Percentiles rank a stretch among this genome's conserved stretches.
Conservation (phyloP, 1,284 basidiomycete species). For the Chalciporus sp. region DNA sequence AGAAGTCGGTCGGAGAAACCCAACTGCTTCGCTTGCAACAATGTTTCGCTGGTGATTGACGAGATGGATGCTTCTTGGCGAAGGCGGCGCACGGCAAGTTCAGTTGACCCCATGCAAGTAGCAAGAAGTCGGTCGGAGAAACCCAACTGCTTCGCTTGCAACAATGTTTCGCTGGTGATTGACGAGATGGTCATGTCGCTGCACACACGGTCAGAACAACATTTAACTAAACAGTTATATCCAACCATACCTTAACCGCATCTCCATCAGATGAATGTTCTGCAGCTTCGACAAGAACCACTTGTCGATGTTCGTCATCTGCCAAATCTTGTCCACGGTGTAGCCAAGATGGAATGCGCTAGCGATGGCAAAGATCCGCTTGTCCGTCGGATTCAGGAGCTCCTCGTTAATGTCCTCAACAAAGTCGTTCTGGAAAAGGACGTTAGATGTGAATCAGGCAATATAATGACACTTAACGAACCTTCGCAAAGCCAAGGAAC, state of each 20-base stretch:
- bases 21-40: slow-evolving; percentile 90
- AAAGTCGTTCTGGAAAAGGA: slow-evolving; percentile 66
- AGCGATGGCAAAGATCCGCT: slow-evolving; percentile 90
- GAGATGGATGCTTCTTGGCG: slow-evolving; percentile 84
- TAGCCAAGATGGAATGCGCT: slow-evolving; percentile 89
- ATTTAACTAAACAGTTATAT: background rate
- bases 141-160: slow-evolving; percentile 91
- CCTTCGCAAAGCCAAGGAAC: slow-evolving; percentile 91
- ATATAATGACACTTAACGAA: slow-evolving; percentile 33
- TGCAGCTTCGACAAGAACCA: slow-evolving; percentile 96
- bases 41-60: slow-evolving; percentile 63
- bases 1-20: slow-evolving; percentile 96
- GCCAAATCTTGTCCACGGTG: slow-evolving; percentile 93
- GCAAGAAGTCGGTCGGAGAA: slow-evolving; percentile 96
- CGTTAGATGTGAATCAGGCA: background rate
- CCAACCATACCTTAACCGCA: slow-evolving; percentile 62
- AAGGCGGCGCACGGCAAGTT: slow-evolving; percentile 84
- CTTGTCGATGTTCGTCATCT: slow-evolving; percentile 96
- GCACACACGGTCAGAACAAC: slow-evolving; percentile 8
- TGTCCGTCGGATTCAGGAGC: slow-evolving; percentile 86
- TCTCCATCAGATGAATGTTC: slow-evolving; percentile 82
- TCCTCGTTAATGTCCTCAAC: slow-evolving; percentile 88
- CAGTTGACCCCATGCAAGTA: slow-evolving; percentile 78
- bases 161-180: slow-evolving; percentile 69
- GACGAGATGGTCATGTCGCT: slow-evolving; percentile 73